Percentiles rank a stretch among this genome's conserved stretches.
Evolutionary conservation across 345 rosid species (phyloP).

Genomic region (Eucalyptus globulus): DNA sequence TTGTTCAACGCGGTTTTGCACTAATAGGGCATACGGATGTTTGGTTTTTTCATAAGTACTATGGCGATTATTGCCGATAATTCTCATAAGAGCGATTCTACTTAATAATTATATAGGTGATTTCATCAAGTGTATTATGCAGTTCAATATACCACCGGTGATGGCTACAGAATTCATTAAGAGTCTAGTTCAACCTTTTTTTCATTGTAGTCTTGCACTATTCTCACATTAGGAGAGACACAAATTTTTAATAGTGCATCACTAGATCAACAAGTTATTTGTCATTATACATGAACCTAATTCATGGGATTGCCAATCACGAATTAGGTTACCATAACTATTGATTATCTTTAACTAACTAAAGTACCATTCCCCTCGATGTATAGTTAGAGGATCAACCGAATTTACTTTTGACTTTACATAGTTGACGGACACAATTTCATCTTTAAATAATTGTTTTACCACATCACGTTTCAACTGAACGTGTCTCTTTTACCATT

Average conservation of each 20-base stretch:
- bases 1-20: no score
- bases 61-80: no score
- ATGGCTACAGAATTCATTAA: no score
- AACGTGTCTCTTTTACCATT: neutral
- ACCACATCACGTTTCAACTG: rapidly evolving
- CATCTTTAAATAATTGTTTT: no score
- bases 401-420: no score
- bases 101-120: no score
- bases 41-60: neutral
- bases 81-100: neutral
- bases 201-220: neutral
- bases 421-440: no score
- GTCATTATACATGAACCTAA: neutral
- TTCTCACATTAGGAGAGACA: neutral
- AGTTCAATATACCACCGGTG: no score
- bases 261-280: no score
- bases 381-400: no score
- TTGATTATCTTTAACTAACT: neutral
- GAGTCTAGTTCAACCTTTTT: neutral
- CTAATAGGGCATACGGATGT: rapidly evolving
- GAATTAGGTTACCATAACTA: no score
- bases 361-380: neutral
- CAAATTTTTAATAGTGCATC: neutral
- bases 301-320: neutral
- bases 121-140: no score